Evolutionary conservation across 2,329 filamentous ascomycete species (phyloP), one percentile per base, ranked within the genome.

Genomic region (Trichoderma sp.): DNA sequence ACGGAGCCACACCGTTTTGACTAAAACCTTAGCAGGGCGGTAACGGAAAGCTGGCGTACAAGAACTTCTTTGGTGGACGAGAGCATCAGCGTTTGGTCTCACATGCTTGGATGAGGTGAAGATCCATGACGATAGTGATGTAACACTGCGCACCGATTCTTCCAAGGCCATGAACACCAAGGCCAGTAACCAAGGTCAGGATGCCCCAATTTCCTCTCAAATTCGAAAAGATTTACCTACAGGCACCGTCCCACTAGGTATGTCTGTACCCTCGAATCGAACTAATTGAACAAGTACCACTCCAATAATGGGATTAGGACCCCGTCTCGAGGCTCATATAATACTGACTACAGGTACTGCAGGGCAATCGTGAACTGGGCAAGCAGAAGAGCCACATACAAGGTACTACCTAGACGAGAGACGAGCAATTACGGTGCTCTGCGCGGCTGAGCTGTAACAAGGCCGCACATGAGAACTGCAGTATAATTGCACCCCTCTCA

Each of bases 1-100:
- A 69, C 43, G 37, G 68, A 63, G 61, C 68, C 49, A 69, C 68
- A 61, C n/a, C 61, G 61, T 66, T 66, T 52, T 32, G 24, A 26
- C 61, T 56, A 52, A 46, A 64, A 63, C 61, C 68, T 58, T 66
- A 60, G 55, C 61, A 49, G 56, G 30, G 60, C 65, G 65, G 63
- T 52, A 68, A 68, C 37, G 34, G 16, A 37, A 64, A 55, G 7
- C 59, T 26, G 63, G 28, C 39, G 59, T 59, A 43, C 39, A 21
- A 64, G 52, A 64, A 64, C n/a, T 39, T 18, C 28, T 24, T 26
- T n/a, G 56, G 24, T 4, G 26, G 16, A 30, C 8, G 51, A 14
- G 66, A 51, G 39, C 52, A 56, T 49, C 28, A 28, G 28, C 51
- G 26, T 52, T 30, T 55, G 24, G 56, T 69, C 63, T 67, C 68